Percentiles rank a stretch among this genome's conserved stretches.
Conservation (phyloP, 139 green algal genomes). For the Eudorina sp. region DNA sequence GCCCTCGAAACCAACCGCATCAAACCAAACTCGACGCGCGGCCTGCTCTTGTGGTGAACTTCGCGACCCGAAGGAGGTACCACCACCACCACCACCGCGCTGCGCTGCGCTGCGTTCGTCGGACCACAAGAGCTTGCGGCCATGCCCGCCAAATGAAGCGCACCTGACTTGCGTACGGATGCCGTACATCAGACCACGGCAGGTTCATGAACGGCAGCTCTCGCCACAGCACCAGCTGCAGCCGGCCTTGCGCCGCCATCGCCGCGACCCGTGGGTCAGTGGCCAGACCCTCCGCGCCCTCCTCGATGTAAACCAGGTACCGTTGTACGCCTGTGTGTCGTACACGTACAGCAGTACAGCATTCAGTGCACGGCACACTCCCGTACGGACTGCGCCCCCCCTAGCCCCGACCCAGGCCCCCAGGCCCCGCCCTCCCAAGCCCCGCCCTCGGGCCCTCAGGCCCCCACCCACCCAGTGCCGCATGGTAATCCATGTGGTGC, state of each 20-base stretch:
- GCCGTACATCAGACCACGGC: neutral
- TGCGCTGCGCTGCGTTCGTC: too few relatives aligned
- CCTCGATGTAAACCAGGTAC: conserved; percentile 32
- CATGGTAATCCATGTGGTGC: conserved; percentile 27
- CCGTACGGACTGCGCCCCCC: too few relatives aligned
- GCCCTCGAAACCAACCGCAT: too few relatives aligned
- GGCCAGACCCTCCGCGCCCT: conserved; percentile 4
- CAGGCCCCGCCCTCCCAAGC: too few relatives aligned
- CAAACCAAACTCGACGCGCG: too few relatives aligned
- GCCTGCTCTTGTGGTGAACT: too few relatives aligned
- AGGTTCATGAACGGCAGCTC: conserved; percentile 20
- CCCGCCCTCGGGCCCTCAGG: too few relatives aligned
- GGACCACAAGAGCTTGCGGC: neutral
- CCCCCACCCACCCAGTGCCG: neutral
- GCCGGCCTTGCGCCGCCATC: neutral
- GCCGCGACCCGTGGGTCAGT: neutral
- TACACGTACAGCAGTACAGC: neutral
- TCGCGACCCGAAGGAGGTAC: too few relatives aligned
- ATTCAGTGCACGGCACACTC: too few relatives aligned
- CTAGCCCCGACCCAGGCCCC: too few relatives aligned
- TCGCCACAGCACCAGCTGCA: conserved; percentile 22
- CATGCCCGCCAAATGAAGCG: neutral
- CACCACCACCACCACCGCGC: too few relatives aligned
- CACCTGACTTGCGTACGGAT: conserved; percentile 44
- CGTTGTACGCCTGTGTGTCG: conserved; percentile 8